These are phyloP conservation scores for Capronia americana DNA, from an alignment of 2,329 filamentous ascomycete species.

Conservation along the genomic window DNA sequence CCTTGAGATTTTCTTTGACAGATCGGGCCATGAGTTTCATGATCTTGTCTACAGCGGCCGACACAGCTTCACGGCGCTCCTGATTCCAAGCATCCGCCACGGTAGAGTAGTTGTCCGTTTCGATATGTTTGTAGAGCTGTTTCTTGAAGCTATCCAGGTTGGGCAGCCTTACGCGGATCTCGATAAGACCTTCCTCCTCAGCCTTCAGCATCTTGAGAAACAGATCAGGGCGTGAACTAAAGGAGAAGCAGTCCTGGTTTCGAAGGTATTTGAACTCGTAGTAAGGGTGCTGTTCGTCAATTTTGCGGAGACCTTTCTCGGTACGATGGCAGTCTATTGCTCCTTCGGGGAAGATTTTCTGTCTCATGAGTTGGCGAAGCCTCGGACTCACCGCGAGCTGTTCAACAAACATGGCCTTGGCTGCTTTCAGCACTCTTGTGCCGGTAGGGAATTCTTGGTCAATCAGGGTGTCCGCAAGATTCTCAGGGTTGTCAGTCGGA, in stretches of 20 bases:
- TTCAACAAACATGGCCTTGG: conserved; percentile 87
- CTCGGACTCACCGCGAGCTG: conserved; percentile 87
- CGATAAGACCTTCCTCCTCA: conserved; percentile 89
- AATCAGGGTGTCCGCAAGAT: conserved; percentile 81
- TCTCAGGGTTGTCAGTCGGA: conserved; percentile 76
- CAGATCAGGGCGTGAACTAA: conserved; percentile 82
- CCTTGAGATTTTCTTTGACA: conserved; percentile 91
- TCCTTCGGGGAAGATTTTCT: conserved; percentile 81
- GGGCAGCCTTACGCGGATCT: conserved; percentile 80
- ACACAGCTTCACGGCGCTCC: conserved; percentile 82
- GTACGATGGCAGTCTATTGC: conserved; percentile 87
- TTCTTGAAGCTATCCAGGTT: conserved; percentile 77
- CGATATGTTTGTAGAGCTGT: conserved; percentile 80
- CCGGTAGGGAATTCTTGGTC: conserved; percentile 76
- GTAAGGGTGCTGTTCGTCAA: conserved; percentile 93
- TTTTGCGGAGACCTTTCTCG: conserved; percentile 90
- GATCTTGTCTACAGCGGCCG: conserved; percentile 79
- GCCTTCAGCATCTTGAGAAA: conserved; percentile 98
- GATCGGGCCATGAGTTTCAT: conserved; percentile 85
- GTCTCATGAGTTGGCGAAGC: conserved; percentile 84
- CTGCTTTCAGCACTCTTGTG: conserved; percentile 75
- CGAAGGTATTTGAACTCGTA: conserved; percentile 98
- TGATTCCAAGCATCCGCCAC: conserved; percentile 94
- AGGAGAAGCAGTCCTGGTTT: conserved; percentile 81
- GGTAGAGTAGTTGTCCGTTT: conserved; percentile 94